phyloP scores from a whole-genome alignment of 331 rosid genomes.

The Acacia concinna region DNA sequence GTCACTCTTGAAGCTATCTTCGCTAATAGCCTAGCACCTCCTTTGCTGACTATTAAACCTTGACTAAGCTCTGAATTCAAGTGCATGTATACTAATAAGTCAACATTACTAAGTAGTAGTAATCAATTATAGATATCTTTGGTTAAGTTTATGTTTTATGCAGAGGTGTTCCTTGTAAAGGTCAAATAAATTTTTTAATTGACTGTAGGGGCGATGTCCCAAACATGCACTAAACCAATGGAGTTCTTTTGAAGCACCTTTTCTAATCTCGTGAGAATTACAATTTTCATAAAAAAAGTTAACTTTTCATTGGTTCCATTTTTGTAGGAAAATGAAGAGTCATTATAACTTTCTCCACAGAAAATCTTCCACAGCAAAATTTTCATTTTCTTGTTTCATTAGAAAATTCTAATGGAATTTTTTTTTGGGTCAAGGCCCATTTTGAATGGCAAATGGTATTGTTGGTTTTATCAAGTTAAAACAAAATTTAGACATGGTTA shows the following conservation, averaged over 20 bases:
- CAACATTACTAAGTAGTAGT: background rate
- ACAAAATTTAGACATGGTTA: background rate
- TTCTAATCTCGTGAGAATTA: background rate
- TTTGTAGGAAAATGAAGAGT: background rate
- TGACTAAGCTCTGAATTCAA: slow-evolving; percentile 54
- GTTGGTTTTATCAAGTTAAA: background rate
- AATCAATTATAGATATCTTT: background rate
- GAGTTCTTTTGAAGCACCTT: background rate
- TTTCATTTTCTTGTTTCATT: background rate
- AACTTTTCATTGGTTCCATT: background rate
- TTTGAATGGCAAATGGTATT: no score
- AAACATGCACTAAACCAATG: no score
- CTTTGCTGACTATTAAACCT: slow-evolving; percentile 59
- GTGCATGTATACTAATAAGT: background rate
- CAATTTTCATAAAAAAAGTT: background rate
- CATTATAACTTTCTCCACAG: background rate
- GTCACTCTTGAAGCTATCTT: slow-evolving; percentile 50
- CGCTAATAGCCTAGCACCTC: slow-evolving; percentile 62
- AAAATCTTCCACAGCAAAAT: background rate
- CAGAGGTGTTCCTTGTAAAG: no score
- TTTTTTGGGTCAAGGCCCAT: background rate
- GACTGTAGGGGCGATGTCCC: no score
- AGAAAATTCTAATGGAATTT: background rate
- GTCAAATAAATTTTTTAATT: no score
- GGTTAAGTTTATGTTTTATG: no score